Evolutionary conservation across 75 land plant species (phyloP).

Genomic region (Pinus taeda): DNA sequence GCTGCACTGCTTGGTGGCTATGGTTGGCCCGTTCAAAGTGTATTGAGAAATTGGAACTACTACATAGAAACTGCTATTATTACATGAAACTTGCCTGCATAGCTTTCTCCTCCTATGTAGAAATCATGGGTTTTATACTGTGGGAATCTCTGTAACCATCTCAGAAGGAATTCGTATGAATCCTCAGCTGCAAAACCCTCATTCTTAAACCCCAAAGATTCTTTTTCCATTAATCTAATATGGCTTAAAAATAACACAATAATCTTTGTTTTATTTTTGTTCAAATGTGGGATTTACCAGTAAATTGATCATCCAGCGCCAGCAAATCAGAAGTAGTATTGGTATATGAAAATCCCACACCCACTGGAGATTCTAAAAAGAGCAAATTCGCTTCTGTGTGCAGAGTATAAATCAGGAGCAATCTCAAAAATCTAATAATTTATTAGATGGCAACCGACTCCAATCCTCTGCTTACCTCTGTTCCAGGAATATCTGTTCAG

Average conservation of each 20-base stretch:
- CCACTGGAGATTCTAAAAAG: too few species aligned
- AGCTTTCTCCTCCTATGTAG: constrained; percentile 84
- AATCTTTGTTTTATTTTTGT: too few species aligned
- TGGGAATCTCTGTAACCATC: constrained; percentile 74
- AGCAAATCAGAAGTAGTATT: too few species aligned
- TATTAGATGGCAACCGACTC: not conserved
- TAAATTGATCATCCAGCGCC: too few species aligned
- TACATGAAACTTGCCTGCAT: constrained; percentile 16
- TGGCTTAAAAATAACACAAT: not conserved
- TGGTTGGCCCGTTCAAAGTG: too few species aligned
- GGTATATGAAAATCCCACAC: too few species aligned
- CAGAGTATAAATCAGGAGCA: not conserved
- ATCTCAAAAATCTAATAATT: constrained; percentile 6
- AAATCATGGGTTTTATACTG: constrained; percentile 63
- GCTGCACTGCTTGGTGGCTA: too few species aligned
- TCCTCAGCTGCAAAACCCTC: constrained; percentile 1
- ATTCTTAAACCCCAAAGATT: too few species aligned
- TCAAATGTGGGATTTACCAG: not conserved
- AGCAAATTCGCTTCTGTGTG: too few species aligned
- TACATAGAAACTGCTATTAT: too few species aligned
- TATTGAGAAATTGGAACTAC: too few species aligned
- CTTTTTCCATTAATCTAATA: too few species aligned
- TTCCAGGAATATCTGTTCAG: constrained; percentile 21
- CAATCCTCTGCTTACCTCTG: not conserved
- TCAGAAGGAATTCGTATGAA: constrained; percentile 51